Conservation (phyloP, 2,329 filamentous ascomycete species). For the Aspergillus eucalypticola region DNA sequence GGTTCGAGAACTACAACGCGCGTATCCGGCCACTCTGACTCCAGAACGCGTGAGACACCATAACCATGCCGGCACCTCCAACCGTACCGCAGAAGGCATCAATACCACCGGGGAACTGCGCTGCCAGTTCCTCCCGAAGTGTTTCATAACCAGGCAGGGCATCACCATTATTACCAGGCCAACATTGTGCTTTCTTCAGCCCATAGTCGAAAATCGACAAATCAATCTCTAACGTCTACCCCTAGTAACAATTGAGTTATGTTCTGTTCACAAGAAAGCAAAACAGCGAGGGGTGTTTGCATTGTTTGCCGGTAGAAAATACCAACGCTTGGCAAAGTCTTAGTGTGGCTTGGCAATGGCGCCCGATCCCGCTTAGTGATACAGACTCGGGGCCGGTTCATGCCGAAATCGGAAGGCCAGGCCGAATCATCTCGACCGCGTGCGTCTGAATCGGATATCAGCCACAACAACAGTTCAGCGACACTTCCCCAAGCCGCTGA, state of each 20-base stretch:
- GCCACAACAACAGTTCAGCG: not conserved
- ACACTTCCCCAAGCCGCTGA: not conserved
- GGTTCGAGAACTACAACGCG: slow-evolving; percentile 16
- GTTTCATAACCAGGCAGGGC: slow-evolving; percentile 13
- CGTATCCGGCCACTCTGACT: not conserved
- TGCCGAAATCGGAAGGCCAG: not conserved
- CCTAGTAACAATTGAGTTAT: too few relatives aligned
- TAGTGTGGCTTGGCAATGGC: not conserved
- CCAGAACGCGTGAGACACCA: slow-evolving; percentile 14
- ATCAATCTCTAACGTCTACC: too few relatives aligned
- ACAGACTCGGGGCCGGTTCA: not conserved
- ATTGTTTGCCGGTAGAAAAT: not conserved
- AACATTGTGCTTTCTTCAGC: too few relatives aligned
- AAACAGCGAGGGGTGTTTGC: not conserved
- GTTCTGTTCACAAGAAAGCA: not conserved
- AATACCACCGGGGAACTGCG: slow-evolving; percentile 15
- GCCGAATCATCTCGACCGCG: not conserved
- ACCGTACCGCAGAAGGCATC: slow-evolving; percentile 19
- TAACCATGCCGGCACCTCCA: slow-evolving; percentile 16
- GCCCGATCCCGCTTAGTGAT: not conserved
- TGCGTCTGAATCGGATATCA: not conserved
- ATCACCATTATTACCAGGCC: slow-evolving; percentile 9
- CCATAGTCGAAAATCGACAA: not conserved
- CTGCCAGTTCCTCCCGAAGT: slow-evolving; percentile 13
- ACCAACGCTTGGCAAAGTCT: not conserved